Evolutionary conservation across 768 basidiomycete species (phyloP).

Genomic region (Suillus luteus): DNA sequence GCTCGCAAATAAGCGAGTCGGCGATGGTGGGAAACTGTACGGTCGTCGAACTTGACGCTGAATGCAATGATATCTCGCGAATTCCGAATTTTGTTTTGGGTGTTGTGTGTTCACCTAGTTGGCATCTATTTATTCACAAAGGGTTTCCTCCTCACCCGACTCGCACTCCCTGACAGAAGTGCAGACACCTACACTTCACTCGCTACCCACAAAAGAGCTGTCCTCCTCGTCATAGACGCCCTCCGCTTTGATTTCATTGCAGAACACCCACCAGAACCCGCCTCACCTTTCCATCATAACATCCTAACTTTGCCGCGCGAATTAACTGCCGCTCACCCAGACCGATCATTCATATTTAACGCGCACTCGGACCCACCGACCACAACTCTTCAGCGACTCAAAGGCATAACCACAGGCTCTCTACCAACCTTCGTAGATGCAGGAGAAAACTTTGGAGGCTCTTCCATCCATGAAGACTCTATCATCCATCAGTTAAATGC

Average conservation of each 20-base stretch:
- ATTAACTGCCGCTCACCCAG: constrained; percentile 63
- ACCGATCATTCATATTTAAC: constrained; percentile 84
- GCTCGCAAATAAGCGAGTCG: too few relatives aligned
- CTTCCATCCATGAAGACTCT: constrained; percentile 86
- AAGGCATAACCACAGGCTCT: constrained; percentile 92
- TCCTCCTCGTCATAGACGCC: constrained; percentile 88
- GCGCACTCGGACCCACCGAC: constrained; percentile 94
- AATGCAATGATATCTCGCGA: constrained; percentile 21
- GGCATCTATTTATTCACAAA: constrained; percentile 89
- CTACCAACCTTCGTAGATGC: constrained; percentile 94
- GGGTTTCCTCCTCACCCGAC: constrained; percentile 87
- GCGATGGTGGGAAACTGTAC: too few relatives aligned
- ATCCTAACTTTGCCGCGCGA: constrained; percentile 77
- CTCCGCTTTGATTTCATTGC: constrained; percentile 93
- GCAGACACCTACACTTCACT: constrained; percentile 38
- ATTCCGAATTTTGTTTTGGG: constrained; percentile 49
- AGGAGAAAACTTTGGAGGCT: constrained; percentile 90
- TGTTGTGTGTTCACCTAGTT: constrained; percentile 67
- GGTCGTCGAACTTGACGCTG: too few relatives aligned
- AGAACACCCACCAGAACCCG: constrained; percentile 55
- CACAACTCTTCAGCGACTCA: constrained; percentile 91
- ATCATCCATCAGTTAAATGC: constrained; percentile 69
- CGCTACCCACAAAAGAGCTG: constrained; percentile 75
- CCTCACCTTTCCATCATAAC: constrained; percentile 76
- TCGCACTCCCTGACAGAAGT: constrained; percentile 31